A percentile compares a stretch with the other conserved stretches of the same genome.
phyloP scores from a whole-genome alignment of 2,329 filamentous ascomycete species.

The Phialophora tarda region DNA sequence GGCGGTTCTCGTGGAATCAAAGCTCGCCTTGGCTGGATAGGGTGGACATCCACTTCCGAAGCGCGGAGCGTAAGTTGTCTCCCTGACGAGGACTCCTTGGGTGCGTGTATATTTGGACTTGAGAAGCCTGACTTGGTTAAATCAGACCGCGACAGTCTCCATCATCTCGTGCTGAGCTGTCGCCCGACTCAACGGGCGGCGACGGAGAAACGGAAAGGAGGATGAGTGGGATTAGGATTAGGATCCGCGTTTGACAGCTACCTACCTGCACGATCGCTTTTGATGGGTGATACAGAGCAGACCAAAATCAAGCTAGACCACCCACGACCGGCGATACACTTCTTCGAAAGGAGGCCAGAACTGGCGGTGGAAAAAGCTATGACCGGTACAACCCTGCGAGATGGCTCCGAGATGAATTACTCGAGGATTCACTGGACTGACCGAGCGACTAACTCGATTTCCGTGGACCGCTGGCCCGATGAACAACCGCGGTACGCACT shows the following conservation, averaged over 20 bases:
- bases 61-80: conserved; percentile 11
- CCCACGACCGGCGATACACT: not conserved
- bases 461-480: not conserved
- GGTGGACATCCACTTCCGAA: conserved; percentile 14
- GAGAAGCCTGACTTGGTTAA: too few relatives aligned
- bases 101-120: not conserved
- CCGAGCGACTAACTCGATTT: not conserved
- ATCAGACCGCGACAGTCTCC: conserved; percentile 21
- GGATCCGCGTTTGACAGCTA: not conserved
- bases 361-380: not conserved
- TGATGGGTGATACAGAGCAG: not conserved
- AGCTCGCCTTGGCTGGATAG: conserved; percentile 16
- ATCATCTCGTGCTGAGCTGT: conserved; percentile 14
- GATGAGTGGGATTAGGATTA: not conserved
- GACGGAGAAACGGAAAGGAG: conserved; percentile 2
- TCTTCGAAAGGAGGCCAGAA: not conserved
- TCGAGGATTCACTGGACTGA: not conserved
- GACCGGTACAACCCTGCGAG: not conserved
- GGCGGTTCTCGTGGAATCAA: conserved; percentile 18
- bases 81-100: not conserved
- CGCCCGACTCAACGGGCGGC: conserved; percentile 3
- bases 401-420: not conserved
- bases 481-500: not conserved
- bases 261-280: not conserved
- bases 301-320: not conserved